Percentiles rank a stretch among this genome's conserved stretches.
Evolutionary conservation across 1,284 basidiomycete genomes (phyloP).

Genomic region (Neolentinus lepideus): DNA sequence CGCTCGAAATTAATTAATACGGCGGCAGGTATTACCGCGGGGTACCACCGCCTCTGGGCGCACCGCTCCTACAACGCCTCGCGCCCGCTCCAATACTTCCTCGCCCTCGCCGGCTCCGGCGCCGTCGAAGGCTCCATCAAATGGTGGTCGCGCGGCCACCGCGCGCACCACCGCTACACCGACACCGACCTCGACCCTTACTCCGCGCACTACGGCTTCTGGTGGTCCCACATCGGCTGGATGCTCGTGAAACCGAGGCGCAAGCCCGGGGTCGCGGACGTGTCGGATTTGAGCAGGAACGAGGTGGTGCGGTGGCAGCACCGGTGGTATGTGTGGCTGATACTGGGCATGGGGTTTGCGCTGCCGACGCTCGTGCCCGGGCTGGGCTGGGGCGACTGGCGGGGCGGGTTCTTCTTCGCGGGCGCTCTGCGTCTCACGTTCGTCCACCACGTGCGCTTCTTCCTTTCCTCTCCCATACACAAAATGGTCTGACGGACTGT

Average conservation of each 20-base stretch:
- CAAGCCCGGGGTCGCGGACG: slow-evolving; percentile 83
- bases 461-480: neutral
- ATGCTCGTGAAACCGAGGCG: slow-evolving; percentile 88
- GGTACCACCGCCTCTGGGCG: slow-evolving; percentile 92
- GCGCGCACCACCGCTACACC: slow-evolving; percentile 92
- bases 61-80: slow-evolving; percentile 91
- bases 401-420: slow-evolving; percentile 85
- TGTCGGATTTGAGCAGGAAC: slow-evolving; percentile 78
- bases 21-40: slow-evolving; percentile 60
- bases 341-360: slow-evolving; percentile 68
- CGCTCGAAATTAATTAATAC: neutral
- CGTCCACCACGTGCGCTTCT: slow-evolving; percentile 78
- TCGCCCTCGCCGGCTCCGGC: slow-evolving; percentile 76
- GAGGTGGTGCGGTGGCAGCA: slow-evolving; percentile 85
- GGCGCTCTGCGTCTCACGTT: slow-evolving; percentile 76
- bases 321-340: slow-evolving; percentile 66
- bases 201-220: slow-evolving; percentile 80
- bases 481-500: neutral
- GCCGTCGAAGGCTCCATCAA: slow-evolving; percentile 88
- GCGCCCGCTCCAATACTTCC: slow-evolving; percentile 68
- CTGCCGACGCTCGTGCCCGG: slow-evolving; percentile 77
- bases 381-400: slow-evolving; percentile 78
- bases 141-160: slow-evolving; percentile 94
- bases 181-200: slow-evolving; percentile 95
- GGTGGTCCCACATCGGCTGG: slow-evolving; percentile 86